Evolutionary conservation across 2,329 filamentous ascomycete species (phyloP).

Genomic region (Aspergillus neotritici): DNA sequence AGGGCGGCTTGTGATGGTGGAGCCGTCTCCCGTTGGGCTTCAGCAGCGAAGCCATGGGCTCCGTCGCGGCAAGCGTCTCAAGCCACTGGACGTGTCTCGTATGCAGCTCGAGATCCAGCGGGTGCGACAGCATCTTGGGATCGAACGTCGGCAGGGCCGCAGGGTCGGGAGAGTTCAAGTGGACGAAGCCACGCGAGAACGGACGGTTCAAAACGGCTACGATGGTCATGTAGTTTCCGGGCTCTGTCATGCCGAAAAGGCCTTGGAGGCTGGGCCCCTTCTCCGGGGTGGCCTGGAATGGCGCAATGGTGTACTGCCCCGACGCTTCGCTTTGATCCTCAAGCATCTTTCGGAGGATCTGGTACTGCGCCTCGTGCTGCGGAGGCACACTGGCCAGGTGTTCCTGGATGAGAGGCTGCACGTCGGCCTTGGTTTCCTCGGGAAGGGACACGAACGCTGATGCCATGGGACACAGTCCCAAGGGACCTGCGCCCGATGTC

Average conservation of each 20-base stretch:
- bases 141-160: conserved; percentile 36
- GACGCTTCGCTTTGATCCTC: conserved; percentile 12
- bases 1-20: conserved; percentile 5
- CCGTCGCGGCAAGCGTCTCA: conserved; percentile 26
- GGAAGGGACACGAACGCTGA: conserved; percentile 19
- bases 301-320: conserved; percentile 16
- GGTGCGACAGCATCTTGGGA: conserved; percentile 40
- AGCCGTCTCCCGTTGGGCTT: conserved; percentile 24
- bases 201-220: conserved; percentile 24
- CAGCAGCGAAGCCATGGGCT: conserved; percentile 28
- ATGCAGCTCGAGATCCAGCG: conserved; percentile 39
- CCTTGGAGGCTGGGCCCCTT: conserved; percentile 5
- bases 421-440: conserved; percentile 5
- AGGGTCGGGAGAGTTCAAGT: conserved; percentile 36
- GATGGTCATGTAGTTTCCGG: conserved; percentile 15
- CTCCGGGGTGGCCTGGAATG: conserved; percentile 15
- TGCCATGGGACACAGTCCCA: conserved; percentile 17
- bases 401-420: conserved; percentile 2
- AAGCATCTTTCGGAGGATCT: conserved; percentile 8
- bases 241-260: conserved; percentile 13
- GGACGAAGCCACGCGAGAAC: conserved; percentile 30
- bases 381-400: not conserved
- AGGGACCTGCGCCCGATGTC: conserved; percentile 19
- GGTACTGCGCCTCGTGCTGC: not conserved
- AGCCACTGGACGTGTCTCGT: conserved; percentile 32